Base-by-base conservation (phyloP, 83 land plant genomes). In the Larix sibirica region DNA sequence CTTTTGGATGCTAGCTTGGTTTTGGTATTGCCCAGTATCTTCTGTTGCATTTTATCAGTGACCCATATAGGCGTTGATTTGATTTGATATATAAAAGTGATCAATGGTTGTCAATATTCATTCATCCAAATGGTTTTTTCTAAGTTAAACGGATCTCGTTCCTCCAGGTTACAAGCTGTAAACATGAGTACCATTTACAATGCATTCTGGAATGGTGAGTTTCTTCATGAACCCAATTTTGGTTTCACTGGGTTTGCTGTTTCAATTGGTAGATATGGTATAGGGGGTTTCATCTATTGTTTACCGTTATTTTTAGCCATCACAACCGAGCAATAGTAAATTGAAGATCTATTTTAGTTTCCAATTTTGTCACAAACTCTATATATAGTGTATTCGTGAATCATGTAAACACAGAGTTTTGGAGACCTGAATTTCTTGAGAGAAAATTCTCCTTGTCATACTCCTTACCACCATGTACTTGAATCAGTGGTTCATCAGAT, bases 161-260 rank as follows among this genome's bases (percentile, higher is more conserved):
- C 13, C 50, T 89, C 69, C 90, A 96, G 99, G 84, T 96, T 74
- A 96, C 99, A 24, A 81, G 81, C 81, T 96, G 99, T 91, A 96
- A 92, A 85, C 99, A 96, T 80, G 97, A 93, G 85, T 96, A 90
- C 79, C 99, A 96, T 86, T 93, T 96, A 42, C 99, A 96, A 76
- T 96, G 99, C 88, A 92, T 96, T 80, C 93, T 96, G 66, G 99
- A 96, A 86, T 96, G 99, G 99, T 96, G 76, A 86, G 90, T 65
- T 28, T 70, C 67, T 33, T 81, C 8, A 6, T n/a, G 38, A 21
- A 63, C 17, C 36, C 18, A 7, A 17, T 16, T 79, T 16, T 40
- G 14, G 23, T 50, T n/a, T 5, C 18, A 28, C 17, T 58, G n/a
- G 20, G 64, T 13, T 13, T 8, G 54, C 70, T 58, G 21, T 56